Percentiles rank a stretch among this genome's conserved stretches.
These are phyloP conservation scores for Saccharomycopsis sp. DNA, from an alignment of 805 yeast genomes.

Conservation along the genomic window DNA sequence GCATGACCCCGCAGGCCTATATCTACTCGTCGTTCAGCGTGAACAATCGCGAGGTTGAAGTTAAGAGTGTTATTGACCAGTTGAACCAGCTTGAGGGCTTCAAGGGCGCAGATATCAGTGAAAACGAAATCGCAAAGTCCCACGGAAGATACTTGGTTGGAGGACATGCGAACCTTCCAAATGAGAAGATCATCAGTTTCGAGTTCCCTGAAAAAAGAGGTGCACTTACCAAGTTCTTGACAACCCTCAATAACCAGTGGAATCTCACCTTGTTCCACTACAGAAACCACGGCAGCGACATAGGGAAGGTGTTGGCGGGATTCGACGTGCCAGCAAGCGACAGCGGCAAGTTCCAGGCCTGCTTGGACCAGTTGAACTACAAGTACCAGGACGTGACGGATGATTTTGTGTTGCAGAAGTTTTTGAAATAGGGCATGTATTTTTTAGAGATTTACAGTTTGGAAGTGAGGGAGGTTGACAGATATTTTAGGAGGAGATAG, in stretches of 20 bases:
- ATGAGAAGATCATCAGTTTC: slow-evolving; percentile 75
- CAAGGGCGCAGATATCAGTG: slow-evolving; percentile 76
- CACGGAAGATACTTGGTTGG: slow-evolving; percentile 97
- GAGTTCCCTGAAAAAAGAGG: slow-evolving; percentile 99
- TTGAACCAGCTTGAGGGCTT: slow-evolving; percentile 55
- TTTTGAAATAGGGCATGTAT: slow-evolving; percentile 38
- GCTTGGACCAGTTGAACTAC: slow-evolving; percentile 69
- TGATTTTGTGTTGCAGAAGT: slow-evolving; percentile 77
- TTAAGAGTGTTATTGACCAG: slow-evolving; percentile 52
- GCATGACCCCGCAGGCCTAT: slow-evolving; percentile 46
- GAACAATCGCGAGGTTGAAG: slow-evolving; percentile 58
- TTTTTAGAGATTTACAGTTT: too few relatives aligned
- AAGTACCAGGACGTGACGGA: slow-evolving; percentile 74
- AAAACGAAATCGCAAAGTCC: slow-evolving; percentile 89
- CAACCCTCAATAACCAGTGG: slow-evolving; percentile 70
- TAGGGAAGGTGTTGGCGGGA: slow-evolving; percentile 89
- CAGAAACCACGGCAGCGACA: slow-evolving; percentile 93
- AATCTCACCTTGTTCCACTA: slow-evolving; percentile 92
- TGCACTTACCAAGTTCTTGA: slow-evolving; percentile 76
- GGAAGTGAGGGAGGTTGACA: too few relatives aligned
- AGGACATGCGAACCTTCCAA: slow-evolving; percentile 65
- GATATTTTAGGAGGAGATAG: too few relatives aligned
- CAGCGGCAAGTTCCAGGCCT: slow-evolving; percentile 54
- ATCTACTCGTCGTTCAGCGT: slow-evolving; percentile 88
- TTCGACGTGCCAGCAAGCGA: slow-evolving; percentile 74